Evolutionary conservation across 2,329 filamentous ascomycete species (phyloP), one percentile per base, ranked within the genome.

Genomic region (Fusarium abutilonis): DNA sequence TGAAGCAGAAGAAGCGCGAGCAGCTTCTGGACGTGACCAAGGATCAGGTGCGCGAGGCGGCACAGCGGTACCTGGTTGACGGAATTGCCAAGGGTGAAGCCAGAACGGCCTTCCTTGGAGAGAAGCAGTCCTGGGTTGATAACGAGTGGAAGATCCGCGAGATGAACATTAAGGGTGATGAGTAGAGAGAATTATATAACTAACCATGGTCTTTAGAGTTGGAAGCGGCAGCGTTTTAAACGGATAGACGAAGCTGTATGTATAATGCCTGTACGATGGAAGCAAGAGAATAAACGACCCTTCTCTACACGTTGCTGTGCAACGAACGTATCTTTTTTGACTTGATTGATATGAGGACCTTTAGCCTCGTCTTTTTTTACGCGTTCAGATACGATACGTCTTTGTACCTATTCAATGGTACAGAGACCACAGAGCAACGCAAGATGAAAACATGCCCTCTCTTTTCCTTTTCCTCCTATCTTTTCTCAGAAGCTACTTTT

Each of bases 1-100:
- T 98, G 93, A 89, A 90, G 72, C 93, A 97, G 78, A 84, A 80
- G 69, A 88, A 92, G 74, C 84, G 95, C 67, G 91, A 95, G 76
- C 88, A 90, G 72, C 82, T 99, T 54, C 83, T 99, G 4, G 94
- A 97, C 74, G 93, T 97, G 35, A 91, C 85, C 3, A 88, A 87
- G 60, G 86, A 89, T 63, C 89, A 97, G 68, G 90, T 99, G 9
- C 88, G 88, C 60, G 83, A 88, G 38, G 93, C 88, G 11, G 95
- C 95, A 1, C 89, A 97, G 69, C 85, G 87, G 69, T 96, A 93
- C 74, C 80, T 97, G 13, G 88, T 96, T 26, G 85, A 92, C 41
- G 82, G 82, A 6, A 78, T 89, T 9, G 82, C 82, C 17, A 84
- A 83, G 52, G 78, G 82, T 34, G 77, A 86, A 60, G 87, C 88